Conservation (phyloP, 495 filamentous ascomycete genomes). For the Pyronema domesticum region DNA sequence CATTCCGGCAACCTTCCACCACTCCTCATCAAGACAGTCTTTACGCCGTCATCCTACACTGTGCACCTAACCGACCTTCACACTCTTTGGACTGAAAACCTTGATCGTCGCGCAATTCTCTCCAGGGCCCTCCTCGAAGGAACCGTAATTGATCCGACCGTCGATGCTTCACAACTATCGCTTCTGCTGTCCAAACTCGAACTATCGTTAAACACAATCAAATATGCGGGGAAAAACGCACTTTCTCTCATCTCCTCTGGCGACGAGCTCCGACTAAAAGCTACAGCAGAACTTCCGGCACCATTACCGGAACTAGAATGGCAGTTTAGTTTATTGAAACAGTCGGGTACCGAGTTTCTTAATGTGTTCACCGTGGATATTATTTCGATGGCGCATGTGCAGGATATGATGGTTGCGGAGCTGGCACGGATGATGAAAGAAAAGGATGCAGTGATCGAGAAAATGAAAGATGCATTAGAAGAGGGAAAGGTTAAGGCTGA, state of each 20-base stretch:
- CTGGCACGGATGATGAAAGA: constrained; percentile 45
- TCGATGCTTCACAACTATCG: constrained; percentile 50
- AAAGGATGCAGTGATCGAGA: constrained; percentile 63
- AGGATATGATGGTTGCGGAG: constrained; percentile 27
- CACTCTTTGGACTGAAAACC: constrained; percentile 61
- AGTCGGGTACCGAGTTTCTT: constrained; percentile 33
- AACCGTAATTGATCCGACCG: constrained; percentile 72
- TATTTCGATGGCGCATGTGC: constrained; percentile 33
- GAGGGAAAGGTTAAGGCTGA: constrained; percentile 47
- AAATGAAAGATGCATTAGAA: constrained; percentile 63
- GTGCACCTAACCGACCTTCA: constrained; percentile 70
- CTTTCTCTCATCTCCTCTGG: not conserved
- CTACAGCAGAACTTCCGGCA: constrained; percentile 44
- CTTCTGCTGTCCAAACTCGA: constrained; percentile 55
- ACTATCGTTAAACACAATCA: not conserved
- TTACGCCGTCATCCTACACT: constrained; percentile 42
- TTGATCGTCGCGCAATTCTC: constrained; percentile 46
- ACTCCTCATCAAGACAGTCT: constrained; percentile 37
- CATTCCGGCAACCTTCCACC: constrained; percentile 27
- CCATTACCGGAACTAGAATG: constrained; percentile 53
- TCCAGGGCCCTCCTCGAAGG: constrained; percentile 44
- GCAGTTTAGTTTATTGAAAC: constrained; percentile 37
- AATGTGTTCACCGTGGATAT: constrained; percentile 52
- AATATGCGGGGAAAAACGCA: not conserved
- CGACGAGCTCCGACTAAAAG: constrained; percentile 36